Conservation (phyloP, 495 filamentous ascomycete genomes). For the Trichocladium antarcticum region DNA sequence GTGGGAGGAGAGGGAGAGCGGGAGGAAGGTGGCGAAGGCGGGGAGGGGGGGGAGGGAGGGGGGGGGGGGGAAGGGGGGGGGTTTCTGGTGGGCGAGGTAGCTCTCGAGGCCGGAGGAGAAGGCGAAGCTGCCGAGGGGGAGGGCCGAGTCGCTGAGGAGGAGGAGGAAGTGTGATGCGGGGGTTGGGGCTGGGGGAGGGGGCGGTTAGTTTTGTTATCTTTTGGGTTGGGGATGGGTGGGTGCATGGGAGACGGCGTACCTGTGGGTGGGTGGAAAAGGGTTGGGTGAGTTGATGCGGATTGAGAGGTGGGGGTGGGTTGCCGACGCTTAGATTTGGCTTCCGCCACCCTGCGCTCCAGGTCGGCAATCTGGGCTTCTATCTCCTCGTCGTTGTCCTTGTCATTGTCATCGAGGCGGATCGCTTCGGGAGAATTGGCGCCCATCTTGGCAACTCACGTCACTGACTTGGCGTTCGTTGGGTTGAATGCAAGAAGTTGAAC, state of each 20-base stretch:
- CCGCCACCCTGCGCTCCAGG: constrained; percentile 29
- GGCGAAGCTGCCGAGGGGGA: constrained; percentile 92
- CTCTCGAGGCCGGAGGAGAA: constrained; percentile 93
- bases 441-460: not conserved
- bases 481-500: not conserved
- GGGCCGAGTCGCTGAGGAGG: constrained; percentile 87
- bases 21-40: constrained; percentile 69
- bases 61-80: constrained; percentile 11
- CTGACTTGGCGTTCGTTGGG: not conserved
- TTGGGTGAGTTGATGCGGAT: not conserved
- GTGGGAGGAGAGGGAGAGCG: constrained; percentile 64
- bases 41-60: constrained; percentile 29
- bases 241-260: no score
- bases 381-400: not conserved
- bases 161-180: constrained; percentile 60
- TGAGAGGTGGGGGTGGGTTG: constrained; percentile 3
- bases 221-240: no score
- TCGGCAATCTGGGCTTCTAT: constrained; percentile 28
- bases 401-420: not conserved
- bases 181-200: constrained; percentile 11
- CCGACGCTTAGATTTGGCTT: constrained; percentile 18
- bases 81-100: constrained; percentile 68
- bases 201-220: not conserved
- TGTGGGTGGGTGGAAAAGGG: not conserved
- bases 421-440: not conserved